Evolutionary conservation across 192 early-diverging fungal genomes (phyloP), one percentile per base, ranked within the genome.

Genomic region (Linnemannia zychae): DNA sequence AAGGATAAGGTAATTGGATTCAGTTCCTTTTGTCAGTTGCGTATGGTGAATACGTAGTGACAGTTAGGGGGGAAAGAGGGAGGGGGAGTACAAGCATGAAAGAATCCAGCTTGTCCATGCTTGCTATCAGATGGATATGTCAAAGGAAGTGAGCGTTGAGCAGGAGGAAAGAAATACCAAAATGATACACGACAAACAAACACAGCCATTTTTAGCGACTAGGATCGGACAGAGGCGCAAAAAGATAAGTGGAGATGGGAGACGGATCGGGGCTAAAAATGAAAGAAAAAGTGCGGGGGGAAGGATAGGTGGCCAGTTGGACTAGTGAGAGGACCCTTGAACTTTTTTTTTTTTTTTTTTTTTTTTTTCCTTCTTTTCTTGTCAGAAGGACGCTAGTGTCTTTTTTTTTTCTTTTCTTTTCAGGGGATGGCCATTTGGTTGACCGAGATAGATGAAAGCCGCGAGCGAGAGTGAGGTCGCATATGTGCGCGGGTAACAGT

Each of bases 281-380:
- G 22, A 22, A 60, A 11, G 1, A 11, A 50, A 50, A 63, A 24
- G 9, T 1, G 22, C 20, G 18, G n/a, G 50, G n/a, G 9, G 40
- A 24, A 60, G 4, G 28, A 7, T 28, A 60, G 28, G 53, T 60
- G 48, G 48, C 48, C 53, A 28, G 53, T 57, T 31, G 53, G 53
- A 60, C 53, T 31, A 3, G 28, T 1, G 28, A 13, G 57, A 60
- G 57, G 57, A 63, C 57, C 57, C 57, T 63, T 63, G 57, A 63
- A 63, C 24, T 63, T 63, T 28, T 60, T 63, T 63, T 31, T 60
- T 60, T 60, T 60, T 60, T 63, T 24, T 57, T 57, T n/a, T n/a
- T n/a, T n/a, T n/a, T n/a, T n/a, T n/a, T n/a, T 57, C 31, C 57
- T 31, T 44, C 31, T 63, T n/a, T n/a, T n/a, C n/a, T n/a, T n/a